Evolutionary conservation across 768 basidiomycete genomes (phyloP).

Genomic region (Cubamyces lactineus): DNA sequence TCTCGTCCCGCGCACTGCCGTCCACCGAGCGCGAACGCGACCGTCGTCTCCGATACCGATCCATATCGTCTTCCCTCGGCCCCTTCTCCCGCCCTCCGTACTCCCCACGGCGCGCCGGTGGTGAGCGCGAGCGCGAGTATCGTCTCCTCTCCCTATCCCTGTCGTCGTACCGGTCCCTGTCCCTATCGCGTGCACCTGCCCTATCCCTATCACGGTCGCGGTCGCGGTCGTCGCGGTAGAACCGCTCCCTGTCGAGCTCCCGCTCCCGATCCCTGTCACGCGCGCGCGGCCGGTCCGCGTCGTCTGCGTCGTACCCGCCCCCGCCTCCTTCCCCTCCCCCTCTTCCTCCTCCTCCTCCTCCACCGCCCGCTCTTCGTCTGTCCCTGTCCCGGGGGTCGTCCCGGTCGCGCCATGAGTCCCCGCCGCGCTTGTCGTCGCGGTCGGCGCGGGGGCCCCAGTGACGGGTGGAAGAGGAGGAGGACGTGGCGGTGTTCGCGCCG

Average conservation of each 20-base stretch:
- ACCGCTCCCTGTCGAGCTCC: conserved; percentile 9
- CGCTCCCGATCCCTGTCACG: conserved; percentile 20
- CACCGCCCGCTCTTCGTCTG: background rate
- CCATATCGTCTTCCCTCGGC: background rate
- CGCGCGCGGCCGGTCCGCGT: background rate
- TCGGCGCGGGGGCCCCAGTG: conserved; percentile 31
- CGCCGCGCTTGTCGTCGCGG: conserved; percentile 18
- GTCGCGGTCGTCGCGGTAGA: conserved; percentile 11
- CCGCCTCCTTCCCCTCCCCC: background rate
- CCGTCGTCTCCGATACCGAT: conserved; percentile 14
- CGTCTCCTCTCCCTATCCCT: conserved; percentile 14
- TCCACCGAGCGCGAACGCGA: conserved; percentile 32
- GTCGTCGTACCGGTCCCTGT: conserved; percentile 21
- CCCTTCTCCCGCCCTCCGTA: too few relatives aligned
- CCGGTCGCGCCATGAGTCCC: conserved; percentile 13
- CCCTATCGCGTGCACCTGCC: conserved; percentile 5
- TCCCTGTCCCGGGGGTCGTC: conserved; percentile 24
- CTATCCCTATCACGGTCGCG: conserved; percentile 4
- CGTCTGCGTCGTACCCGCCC: background rate
- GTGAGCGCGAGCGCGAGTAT: conserved; percentile 2
- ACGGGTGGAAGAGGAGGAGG: conserved; percentile 24
- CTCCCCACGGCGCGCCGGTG: background rate
- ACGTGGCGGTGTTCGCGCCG: conserved; percentile 36
- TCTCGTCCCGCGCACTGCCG: conserved; percentile 32
- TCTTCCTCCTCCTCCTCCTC: too few relatives aligned